Base-by-base conservation (phyloP, 257 asterid genomes). In the Solanum habrochaites region DNA sequence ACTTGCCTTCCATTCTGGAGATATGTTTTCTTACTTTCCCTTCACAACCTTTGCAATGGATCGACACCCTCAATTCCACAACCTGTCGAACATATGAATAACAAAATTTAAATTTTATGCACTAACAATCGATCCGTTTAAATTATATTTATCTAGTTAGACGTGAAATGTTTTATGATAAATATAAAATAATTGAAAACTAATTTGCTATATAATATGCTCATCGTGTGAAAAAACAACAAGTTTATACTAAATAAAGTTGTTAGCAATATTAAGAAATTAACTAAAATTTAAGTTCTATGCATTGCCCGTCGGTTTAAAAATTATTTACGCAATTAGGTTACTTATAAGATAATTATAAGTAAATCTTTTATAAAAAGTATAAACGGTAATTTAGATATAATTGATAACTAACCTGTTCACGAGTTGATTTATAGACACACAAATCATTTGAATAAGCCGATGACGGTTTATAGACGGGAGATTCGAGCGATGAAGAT, bases 31-130 rank as follows among this genome's bases (percentile, higher is more conserved):
- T 93, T 45, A 96, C 91, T 90, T 95, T 96, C 37, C 97, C 97
- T 89, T 95, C 99, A 87, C 99, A 96, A 0, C 99, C 99, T 90
- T 94, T 96, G 95, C 99, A 96, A 74, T 96, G 99, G 89, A 96
- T 95, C 31, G 99, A 95, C 4, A 95, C 99, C 92, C 93, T 92
- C 94, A 96, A 85, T 88, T 96, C 98, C 69, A 96, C 98, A 72
- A 95, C 95, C 98, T 96, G 88, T 80, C 15, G 23, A 43, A 73
- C 29, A 37, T 8, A 0, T 0, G 27, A 39, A 4, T 2, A 83
- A 18, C 1, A 16, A 73, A 1, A 15, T 15, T n/a, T 32, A 83
- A 89, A 3, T 10, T 39, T 3, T 39, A 43, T n/a, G 0, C 3
- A 66, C 16, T 2, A 0, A 5, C 3, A 7, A 12, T 73, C 3